Percentiles rank a stretch among this genome's conserved stretches.
These are phyloP conservation scores for Centaurea solstitialis DNA, from an alignment of 129 eudicot species.

Conservation along the genomic window DNA sequence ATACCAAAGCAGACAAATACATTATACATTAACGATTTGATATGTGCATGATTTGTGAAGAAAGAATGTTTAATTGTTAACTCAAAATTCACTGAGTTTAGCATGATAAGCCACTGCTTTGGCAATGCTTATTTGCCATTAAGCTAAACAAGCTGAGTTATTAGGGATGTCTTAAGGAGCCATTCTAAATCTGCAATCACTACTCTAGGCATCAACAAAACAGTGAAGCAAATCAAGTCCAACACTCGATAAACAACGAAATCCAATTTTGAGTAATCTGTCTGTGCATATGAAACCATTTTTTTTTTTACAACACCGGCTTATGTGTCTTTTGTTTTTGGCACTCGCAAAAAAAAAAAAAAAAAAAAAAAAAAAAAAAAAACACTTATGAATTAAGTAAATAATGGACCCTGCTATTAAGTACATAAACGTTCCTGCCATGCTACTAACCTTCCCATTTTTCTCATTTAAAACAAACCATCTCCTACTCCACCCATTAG, in stretches of 20 bases:
- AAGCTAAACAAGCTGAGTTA: too few relatives aligned
- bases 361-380: neutral
- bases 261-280: neutral
- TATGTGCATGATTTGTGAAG: too few relatives aligned
- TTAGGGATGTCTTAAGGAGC: too few relatives aligned
- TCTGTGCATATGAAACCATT: neutral
- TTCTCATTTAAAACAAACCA: conserved; percentile 98
- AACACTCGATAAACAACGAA: neutral
- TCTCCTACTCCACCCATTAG: conserved; percentile 86
- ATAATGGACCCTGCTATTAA: neutral
- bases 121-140: too few relatives aligned
- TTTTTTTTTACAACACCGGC: neutral
- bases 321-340: neutral
- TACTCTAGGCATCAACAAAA: neutral
- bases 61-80: too few relatives aligned
- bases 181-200: neutral
- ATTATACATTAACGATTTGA: too few relatives aligned
- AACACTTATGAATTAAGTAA: neutral
- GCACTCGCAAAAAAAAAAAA: neutral
- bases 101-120: too few relatives aligned
- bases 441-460: conserved; percentile 84
- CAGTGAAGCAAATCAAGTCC: neutral
- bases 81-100: too few relatives aligned
- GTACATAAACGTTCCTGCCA: neutral
- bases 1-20: too few relatives aligned